phyloP scores from a whole-genome alignment of 2,329 filamentous ascomycete genomes.

The Periconia sp. region DNA sequence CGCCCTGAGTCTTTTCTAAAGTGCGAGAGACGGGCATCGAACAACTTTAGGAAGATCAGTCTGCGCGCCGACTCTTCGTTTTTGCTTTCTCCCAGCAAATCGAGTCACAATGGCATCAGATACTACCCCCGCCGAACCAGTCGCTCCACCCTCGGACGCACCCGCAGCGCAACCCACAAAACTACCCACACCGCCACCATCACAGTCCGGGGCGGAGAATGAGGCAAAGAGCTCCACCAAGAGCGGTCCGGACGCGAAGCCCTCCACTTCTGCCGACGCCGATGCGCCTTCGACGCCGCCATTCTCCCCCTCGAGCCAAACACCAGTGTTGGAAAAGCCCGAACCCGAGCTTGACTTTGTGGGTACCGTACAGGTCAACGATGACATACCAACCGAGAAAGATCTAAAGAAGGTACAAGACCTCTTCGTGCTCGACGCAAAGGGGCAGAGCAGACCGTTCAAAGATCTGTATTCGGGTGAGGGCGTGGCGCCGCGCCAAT shows the following conservation, averaged over 20 bases:
- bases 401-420: constrained; percentile 38
- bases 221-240: not conserved
- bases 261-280: constrained; percentile 23
- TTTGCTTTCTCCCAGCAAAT: not conserved
- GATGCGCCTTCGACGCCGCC: constrained; percentile 29
- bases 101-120: constrained; percentile 14
- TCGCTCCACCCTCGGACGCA: constrained; percentile 13
- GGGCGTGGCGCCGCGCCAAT: constrained; percentile 54
- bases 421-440: constrained; percentile 42
- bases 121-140: constrained; percentile 15
- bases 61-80: too few species aligned
- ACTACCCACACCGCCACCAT: constrained; percentile 32
- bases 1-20: too few species aligned
- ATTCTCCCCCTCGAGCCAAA: constrained; percentile 40
- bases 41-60: too few species aligned
- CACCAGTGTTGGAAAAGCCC: constrained; percentile 36
- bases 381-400: constrained; percentile 40
- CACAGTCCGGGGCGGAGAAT: constrained; percentile 18
- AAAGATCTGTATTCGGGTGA: constrained; percentile 43
- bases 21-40: too few species aligned
- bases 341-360: constrained; percentile 35
- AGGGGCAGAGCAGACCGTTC: constrained; percentile 44
- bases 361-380: constrained; percentile 44
- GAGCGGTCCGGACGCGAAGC: constrained; percentile 4
- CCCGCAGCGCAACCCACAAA: constrained; percentile 17